A percentile compares a stretch with the other conserved stretches of the same genome.
Conservation (phyloP, 2,329 filamentous ascomycete genomes). For the Mycosphaerella arachidis region DNA sequence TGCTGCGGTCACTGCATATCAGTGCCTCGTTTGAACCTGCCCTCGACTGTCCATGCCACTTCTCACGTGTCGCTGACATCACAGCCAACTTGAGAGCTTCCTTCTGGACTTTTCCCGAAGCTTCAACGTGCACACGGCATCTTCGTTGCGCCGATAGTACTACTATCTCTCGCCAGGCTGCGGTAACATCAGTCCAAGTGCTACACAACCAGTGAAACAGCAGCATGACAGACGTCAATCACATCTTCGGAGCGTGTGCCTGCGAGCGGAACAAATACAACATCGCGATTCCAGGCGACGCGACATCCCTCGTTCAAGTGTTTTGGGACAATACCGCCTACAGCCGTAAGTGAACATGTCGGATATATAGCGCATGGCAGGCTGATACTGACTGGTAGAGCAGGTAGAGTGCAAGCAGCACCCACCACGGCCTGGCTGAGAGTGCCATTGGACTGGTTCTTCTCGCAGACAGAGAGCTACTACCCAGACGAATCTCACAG, state of each 20-base stretch:
- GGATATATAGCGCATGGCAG: background rate
- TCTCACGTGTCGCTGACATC: background rate
- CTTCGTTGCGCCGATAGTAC: background rate
- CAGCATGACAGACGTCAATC: constrained; percentile 16
- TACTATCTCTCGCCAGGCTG: background rate
- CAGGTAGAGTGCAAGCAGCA: constrained; percentile 62
- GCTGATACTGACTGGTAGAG: background rate
- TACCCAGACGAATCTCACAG: constrained; percentile 66
- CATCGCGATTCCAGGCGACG: constrained; percentile 60
- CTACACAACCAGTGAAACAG: background rate
- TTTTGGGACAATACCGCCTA: constrained; percentile 67
- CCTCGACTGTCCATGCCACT: background rate
- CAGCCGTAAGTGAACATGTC: constrained; percentile 59
- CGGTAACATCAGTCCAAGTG: background rate
- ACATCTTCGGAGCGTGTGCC: constrained; percentile 70
- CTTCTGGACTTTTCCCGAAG: background rate
- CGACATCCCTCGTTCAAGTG: constrained; percentile 57
- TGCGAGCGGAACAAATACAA: constrained; percentile 83
- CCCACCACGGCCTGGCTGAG: constrained; percentile 77
- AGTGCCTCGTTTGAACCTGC: background rate
- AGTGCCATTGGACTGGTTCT: constrained; percentile 72
- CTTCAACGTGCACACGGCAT: background rate
- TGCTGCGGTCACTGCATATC: background rate
- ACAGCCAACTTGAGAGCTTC: background rate
- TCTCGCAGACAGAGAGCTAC: constrained; percentile 67